These are phyloP conservation scores for Tolypocladium tundrense DNA, from an alignment of 2,329 filamentous ascomycete species.

Conservation along the genomic window DNA sequence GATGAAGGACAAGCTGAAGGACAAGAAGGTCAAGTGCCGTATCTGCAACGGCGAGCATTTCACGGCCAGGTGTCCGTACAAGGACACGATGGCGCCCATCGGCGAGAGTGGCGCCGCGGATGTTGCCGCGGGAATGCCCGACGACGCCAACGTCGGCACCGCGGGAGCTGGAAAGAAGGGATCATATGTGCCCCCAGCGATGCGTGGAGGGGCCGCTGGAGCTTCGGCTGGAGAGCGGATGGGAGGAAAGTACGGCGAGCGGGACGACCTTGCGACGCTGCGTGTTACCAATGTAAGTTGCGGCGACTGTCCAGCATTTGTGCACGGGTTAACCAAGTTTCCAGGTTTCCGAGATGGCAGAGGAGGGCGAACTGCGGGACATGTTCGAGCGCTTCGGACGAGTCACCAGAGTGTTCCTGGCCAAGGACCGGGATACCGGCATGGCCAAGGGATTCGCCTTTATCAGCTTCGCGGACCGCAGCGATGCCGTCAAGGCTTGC, in stretches of 20 bases:
- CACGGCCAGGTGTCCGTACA: slow-evolving; percentile 97
- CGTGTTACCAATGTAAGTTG: slow-evolving; percentile 88
- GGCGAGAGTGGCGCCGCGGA: slow-evolving; percentile 48
- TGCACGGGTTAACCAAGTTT: background rate
- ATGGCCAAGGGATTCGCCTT: slow-evolving; percentile 98
- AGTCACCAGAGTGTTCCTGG: slow-evolving; percentile 93
- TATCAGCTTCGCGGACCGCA: slow-evolving; percentile 87
- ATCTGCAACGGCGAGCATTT: slow-evolving; percentile 99
- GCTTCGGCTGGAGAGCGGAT: slow-evolving; percentile 65
- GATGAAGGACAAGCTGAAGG: slow-evolving; percentile 78
- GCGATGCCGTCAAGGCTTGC: slow-evolving; percentile 84
- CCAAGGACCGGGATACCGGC: slow-evolving; percentile 94
- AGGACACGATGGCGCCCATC: slow-evolving; percentile 95
- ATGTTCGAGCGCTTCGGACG: slow-evolving; percentile 97
- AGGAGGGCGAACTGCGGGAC: slow-evolving; percentile 88
- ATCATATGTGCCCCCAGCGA: slow-evolving; percentile 88
- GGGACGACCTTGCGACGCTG: slow-evolving; percentile 92
- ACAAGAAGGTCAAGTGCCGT: slow-evolving; percentile 99
- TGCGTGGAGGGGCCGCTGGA: slow-evolving; percentile 59
- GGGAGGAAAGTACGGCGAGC: slow-evolving; percentile 71
- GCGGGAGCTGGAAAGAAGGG: slow-evolving; percentile 58
- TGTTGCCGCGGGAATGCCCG: slow-evolving; percentile 43
- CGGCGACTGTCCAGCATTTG: background rate
- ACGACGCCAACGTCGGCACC: slow-evolving; percentile 34
- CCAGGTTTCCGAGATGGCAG: slow-evolving; percentile 91